Evolutionary conservation across 176 grass and related monocot species (phyloP).

Genomic region (Miscanthus lutarioriparius): DNA sequence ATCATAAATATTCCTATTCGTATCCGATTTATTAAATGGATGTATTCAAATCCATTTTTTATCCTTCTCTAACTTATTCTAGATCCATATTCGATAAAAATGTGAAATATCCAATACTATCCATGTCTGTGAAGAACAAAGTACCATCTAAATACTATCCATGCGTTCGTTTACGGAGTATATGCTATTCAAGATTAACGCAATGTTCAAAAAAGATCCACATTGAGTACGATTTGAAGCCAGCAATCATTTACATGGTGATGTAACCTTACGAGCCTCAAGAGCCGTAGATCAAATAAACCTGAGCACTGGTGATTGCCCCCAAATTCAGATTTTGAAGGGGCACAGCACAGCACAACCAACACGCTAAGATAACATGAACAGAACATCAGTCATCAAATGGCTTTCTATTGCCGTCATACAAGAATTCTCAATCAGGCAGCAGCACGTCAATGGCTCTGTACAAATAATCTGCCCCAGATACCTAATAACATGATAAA

Average conservation of each 20-base stretch:
- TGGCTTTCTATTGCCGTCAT: not conserved
- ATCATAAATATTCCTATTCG: no score
- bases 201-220: not conserved
- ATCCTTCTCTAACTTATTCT: no score
- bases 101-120: no score
- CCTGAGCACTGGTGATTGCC: not conserved
- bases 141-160: no score
- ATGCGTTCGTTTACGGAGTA: no score
- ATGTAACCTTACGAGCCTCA: not conserved
- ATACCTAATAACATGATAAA: not conserved
- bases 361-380: not conserved
- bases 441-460: not conserved
- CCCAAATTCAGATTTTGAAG: not conserved
- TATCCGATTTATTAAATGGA: no score
- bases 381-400: not conserved
- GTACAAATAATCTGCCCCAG: not conserved
- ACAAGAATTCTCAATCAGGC: not conserved
- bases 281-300: not conserved
- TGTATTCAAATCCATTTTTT: no score
- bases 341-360: not conserved
- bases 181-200: not conserved
- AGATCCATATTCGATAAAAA: no score
- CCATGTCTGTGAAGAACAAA: no score
- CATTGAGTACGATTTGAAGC: not conserved
- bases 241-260: not conserved